Evolutionary conservation across 106 monocot species (phyloP).

Genomic region (Hemerocallis citrina): DNA sequence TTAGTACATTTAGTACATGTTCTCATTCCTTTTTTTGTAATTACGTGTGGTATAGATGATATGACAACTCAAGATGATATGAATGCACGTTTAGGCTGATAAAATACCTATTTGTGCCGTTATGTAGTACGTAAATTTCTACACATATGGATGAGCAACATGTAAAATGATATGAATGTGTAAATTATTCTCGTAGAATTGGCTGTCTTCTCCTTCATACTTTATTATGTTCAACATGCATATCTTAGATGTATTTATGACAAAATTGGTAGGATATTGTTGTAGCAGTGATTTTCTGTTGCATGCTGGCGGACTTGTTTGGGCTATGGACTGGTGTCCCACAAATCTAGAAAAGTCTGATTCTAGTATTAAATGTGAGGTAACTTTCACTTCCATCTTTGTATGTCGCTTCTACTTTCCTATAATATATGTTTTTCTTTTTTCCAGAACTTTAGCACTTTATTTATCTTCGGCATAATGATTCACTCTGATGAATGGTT

Average conservation of each 20-base stretch:
- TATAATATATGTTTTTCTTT: background rate
- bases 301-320: slow-evolving; percentile 79
- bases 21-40: too few species aligned
- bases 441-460: background rate
- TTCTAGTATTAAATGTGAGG: slow-evolving; percentile 47
- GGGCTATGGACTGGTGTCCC: slow-evolving; percentile 97
- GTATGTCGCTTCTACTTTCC: background rate
- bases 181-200: too few species aligned
- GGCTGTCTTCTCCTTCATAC: background rate
- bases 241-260: background rate
- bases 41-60: too few species aligned
- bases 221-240: background rate
- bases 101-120: too few species aligned
- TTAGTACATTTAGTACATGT: too few species aligned
- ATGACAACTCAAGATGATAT: too few species aligned
- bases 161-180: too few species aligned
- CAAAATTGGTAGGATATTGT: background rate
- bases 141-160: too few species aligned
- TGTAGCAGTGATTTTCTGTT: slow-evolving; percentile 75
- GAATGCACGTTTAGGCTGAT: too few species aligned
- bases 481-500: background rate
- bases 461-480: background rate
- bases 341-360: slow-evolving; percentile 22
- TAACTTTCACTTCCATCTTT: slow-evolving; percentile 8
- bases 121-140: too few species aligned